phyloP scores from a whole-genome alignment of 768 basidiomycete genomes.

The Mycena capillaripes region DNA sequence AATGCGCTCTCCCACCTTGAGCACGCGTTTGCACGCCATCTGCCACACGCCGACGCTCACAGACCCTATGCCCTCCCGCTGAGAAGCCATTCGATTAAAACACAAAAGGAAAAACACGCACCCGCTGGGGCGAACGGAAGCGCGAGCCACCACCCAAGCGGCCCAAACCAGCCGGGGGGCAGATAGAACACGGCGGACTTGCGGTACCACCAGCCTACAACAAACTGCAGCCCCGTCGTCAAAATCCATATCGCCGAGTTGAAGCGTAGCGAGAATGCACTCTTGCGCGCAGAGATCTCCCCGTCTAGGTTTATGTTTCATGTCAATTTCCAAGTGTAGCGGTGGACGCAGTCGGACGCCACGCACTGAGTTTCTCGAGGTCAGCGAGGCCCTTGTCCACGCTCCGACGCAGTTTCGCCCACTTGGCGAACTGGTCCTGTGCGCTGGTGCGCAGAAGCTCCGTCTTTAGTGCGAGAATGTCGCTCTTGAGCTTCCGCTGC shows the following conservation, averaged over 20 bases:
- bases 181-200: slow-evolving; percentile 94
- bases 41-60: slow-evolving; percentile 96
- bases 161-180: slow-evolving; percentile 92
- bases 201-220: slow-evolving; percentile 93
- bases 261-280: slow-evolving; percentile 79
- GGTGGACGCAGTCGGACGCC: not conserved
- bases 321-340: not conserved
- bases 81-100: not conserved
- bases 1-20: slow-evolving; percentile 80
- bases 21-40: slow-evolving; percentile 92
- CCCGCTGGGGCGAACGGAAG: slow-evolving; percentile 94
- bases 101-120: slow-evolving; percentile 48
- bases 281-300: slow-evolving; percentile 70
- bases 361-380: slow-evolving; percentile 92
- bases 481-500: slow-evolving; percentile 82
- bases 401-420: slow-evolving; percentile 93
- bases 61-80: slow-evolving; percentile 70
- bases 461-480: slow-evolving; percentile 84
- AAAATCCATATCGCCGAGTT: slow-evolving; percentile 81
- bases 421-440: slow-evolving; percentile 98
- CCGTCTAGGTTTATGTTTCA: slow-evolving; percentile 64
- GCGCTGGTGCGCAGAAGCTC: slow-evolving; percentile 92
- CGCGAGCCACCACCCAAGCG: slow-evolving; percentile 88
- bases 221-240: slow-evolving; percentile 90
- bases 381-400: slow-evolving; percentile 94